phyloP scores from a whole-genome alignment of 2,329 filamentous ascomycete genomes.

The Aspergillus texensis region DNA sequence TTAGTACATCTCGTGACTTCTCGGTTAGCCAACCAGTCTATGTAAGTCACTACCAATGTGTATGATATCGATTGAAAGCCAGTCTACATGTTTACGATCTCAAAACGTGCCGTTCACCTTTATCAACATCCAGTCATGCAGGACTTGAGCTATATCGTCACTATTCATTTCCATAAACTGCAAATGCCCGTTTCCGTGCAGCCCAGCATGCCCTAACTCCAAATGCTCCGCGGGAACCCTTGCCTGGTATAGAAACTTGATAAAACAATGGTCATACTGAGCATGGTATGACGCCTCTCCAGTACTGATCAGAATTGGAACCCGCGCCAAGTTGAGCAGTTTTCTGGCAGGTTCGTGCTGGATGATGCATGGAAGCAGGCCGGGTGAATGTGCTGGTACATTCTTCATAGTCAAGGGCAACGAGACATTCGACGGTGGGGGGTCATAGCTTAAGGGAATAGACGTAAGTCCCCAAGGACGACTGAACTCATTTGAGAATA shows the following conservation, averaged over 20 bases:
- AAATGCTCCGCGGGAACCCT: slow-evolving; percentile 52
- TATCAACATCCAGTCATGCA: slow-evolving; percentile 11
- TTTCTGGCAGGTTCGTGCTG: slow-evolving; percentile 44
- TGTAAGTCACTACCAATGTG: too few relatives aligned
- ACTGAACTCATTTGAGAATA: slow-evolving; percentile 16
- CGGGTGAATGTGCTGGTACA: slow-evolving; percentile 14
- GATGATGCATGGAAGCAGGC: slow-evolving; percentile 36
- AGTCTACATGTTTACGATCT: background rate
- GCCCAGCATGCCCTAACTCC: slow-evolving; percentile 46
- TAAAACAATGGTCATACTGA: slow-evolving; percentile 59
- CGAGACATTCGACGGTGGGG: slow-evolving; percentile 7
- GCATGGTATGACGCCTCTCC: slow-evolving; percentile 58
- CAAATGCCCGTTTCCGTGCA: slow-evolving; percentile 60
- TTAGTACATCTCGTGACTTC: background rate
- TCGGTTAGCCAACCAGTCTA: background rate
- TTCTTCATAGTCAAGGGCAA: slow-evolving; percentile 14
- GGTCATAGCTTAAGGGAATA: slow-evolving; percentile 19
- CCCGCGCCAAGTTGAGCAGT: slow-evolving; percentile 51
- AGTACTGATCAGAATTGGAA: slow-evolving; percentile 56
- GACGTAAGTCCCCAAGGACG: slow-evolving; percentile 24
- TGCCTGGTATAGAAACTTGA: slow-evolving; percentile 56
- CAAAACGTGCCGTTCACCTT: background rate
- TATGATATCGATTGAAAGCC: background rate
- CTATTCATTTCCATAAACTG: slow-evolving; percentile 33
- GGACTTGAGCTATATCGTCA: slow-evolving; percentile 11